Evolutionary conservation across 2,329 filamentous ascomycete genomes (phyloP).

Genomic region (Beauveria varroae): DNA sequence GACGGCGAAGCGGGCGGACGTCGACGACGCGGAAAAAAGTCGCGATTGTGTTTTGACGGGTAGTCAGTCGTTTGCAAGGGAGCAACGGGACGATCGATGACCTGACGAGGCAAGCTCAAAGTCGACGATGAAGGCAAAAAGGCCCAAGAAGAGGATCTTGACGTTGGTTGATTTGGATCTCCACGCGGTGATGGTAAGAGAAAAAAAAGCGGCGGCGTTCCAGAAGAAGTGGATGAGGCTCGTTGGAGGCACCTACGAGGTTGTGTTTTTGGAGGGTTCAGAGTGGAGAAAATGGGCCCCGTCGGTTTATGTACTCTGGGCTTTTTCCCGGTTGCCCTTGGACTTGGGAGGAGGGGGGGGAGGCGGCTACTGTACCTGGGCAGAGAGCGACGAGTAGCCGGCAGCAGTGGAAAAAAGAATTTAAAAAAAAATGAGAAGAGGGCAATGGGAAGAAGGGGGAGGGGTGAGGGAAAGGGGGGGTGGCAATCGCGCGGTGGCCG

Average conservation of each 20-base stretch:
- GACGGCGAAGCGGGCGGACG: slow-evolving; percentile 4
- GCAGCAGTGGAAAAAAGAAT: not conserved
- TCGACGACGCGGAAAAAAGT: not conserved
- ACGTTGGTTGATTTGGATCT: slow-evolving; percentile 5
- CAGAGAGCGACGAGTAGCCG: slow-evolving; percentile 5
- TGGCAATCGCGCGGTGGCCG: not conserved
- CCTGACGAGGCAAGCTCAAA: not conserved
- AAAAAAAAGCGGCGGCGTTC: slow-evolving; percentile 13
- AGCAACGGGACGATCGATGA: not conserved
- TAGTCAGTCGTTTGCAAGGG: not conserved
- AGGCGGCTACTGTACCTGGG: slow-evolving; percentile 5
- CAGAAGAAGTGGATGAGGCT: slow-evolving; percentile 13
- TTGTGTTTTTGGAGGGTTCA: slow-evolving; percentile 14
- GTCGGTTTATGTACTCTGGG: slow-evolving; percentile 10
- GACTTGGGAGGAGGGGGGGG: not conserved
- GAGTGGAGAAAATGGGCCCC: slow-evolving; percentile 13
- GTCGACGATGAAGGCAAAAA: not conserved
- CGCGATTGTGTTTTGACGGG: not conserved
- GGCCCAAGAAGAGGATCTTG: slow-evolving; percentile 2
- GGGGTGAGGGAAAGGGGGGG: not conserved
- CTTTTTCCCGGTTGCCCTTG: slow-evolving; percentile 9
- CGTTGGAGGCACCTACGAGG: slow-evolving; percentile 11
- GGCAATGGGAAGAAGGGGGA: slow-evolving; percentile 3
- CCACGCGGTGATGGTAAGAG: slow-evolving; percentile 7
- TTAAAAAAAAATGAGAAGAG: slow-evolving; percentile 3